Evolutionary conservation across 306 rosid genomes (phyloP).

Genomic region (Ammopiptanthus mongolicus): DNA sequence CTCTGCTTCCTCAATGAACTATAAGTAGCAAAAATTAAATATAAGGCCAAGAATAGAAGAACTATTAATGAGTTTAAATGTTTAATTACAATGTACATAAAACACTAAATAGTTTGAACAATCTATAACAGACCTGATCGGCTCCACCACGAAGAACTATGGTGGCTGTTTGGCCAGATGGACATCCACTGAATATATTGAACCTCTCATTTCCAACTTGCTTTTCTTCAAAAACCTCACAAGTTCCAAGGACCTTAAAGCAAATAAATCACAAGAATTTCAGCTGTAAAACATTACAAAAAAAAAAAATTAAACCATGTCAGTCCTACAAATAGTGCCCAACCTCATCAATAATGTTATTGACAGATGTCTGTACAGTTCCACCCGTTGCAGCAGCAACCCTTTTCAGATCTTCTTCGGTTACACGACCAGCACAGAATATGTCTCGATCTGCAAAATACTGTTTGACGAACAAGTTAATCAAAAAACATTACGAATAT

Average conservation of each 20-base stretch:
- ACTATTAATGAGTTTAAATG: background rate
- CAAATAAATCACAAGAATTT: constrained; percentile 18
- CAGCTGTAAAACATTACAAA: background rate
- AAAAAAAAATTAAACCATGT: background rate
- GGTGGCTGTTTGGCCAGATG: constrained; percentile 91
- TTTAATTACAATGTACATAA: background rate
- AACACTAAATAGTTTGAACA: background rate
- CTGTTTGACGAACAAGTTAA: constrained; percentile 46
- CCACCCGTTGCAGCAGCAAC: constrained; percentile 98
- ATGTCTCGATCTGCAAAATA: constrained; percentile 98
- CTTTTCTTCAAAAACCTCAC: constrained; percentile 87
- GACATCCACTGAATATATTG: constrained; percentile 92
- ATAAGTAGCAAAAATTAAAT: constrained; percentile 19
- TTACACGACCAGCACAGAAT: constrained; percentile 97
- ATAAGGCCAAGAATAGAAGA: constrained; percentile 6
- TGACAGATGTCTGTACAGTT: constrained; percentile 94
- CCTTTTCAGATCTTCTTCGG: constrained; percentile 91
- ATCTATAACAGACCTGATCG: constrained; percentile 62
- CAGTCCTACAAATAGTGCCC: background rate
- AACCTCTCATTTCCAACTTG: constrained; percentile 99
- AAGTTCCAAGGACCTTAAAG: constrained; percentile 88
- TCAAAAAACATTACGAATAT: background rate
- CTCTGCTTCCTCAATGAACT: constrained; percentile 99
- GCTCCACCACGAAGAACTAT: constrained; percentile 99
- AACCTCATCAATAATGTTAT: constrained; percentile 90